Percentiles rank a stretch among this genome's conserved stretches.
phyloP scores from a whole-genome alignment of 305 asterid species.

The Fraxinus ornus region DNA sequence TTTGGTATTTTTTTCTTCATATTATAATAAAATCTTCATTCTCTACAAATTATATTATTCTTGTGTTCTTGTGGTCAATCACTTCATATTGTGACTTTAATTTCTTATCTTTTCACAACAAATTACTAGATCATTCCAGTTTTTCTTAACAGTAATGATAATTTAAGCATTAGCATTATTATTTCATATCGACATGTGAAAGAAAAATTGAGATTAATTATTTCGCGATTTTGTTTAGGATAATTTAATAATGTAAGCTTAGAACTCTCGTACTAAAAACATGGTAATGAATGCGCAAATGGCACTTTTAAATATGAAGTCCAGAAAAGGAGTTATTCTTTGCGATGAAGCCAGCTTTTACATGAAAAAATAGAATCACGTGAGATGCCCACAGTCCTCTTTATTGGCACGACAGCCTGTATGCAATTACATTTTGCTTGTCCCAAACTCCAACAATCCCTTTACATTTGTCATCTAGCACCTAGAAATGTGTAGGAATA shows the following conservation, averaged over 20 bases:
- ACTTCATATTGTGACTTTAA: too few species aligned
- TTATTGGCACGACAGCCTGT: constrained; percentile 33
- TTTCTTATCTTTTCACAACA: too few species aligned
- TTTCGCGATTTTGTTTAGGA: too few species aligned
- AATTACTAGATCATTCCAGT: too few species aligned
- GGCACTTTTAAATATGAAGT: background rate
- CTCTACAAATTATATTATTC: too few species aligned
- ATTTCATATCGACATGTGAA: too few species aligned
- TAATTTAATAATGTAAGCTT: background rate
- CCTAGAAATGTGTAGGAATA: background rate
- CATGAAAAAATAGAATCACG: constrained; percentile 32
- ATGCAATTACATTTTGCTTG: background rate
- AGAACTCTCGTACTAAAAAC: background rate
- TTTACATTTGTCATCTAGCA: background rate
- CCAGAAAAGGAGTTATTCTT: background rate
- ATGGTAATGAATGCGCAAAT: background rate
- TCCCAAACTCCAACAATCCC: background rate
- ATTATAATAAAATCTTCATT: too few species aligned
- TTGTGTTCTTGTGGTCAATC: too few species aligned
- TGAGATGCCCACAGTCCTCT: constrained; percentile 36
- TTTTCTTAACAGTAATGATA: too few species aligned
- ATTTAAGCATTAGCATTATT: too few species aligned
- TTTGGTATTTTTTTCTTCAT: too few species aligned
- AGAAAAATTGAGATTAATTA: too few species aligned
- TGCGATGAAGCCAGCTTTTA: constrained; percentile 26